These are phyloP conservation scores for Daldinia bambusicola DNA, from an alignment of 495 filamentous ascomycete genomes.

Conservation along the genomic window DNA sequence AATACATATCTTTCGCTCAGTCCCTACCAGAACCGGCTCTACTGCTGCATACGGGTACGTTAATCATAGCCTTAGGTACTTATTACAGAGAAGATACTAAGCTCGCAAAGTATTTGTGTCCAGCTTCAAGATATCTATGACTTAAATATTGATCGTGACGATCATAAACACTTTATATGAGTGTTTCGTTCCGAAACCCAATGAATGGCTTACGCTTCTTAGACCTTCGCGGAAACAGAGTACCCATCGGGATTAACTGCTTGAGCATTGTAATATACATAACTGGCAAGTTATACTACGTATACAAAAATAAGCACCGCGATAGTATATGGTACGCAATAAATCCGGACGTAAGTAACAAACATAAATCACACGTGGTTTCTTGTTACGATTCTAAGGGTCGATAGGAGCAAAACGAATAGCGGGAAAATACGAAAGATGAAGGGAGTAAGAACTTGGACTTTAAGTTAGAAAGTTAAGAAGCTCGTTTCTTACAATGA, in stretches of 20 bases:
- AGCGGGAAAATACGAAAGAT: slow-evolving; percentile 41
- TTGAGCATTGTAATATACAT: slow-evolving; percentile 7
- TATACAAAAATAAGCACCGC: slow-evolving; percentile 2
- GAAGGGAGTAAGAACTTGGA: slow-evolving; percentile 49
- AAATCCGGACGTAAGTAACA: slow-evolving; percentile 1
- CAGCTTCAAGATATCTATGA: too few species aligned
- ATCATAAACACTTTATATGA: slow-evolving; percentile 7
- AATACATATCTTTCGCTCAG: neutral
- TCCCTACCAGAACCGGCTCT: too few species aligned
- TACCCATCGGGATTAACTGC: slow-evolving; percentile 4
- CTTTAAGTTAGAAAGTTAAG: slow-evolving; percentile 41
- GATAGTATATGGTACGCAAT: slow-evolving; percentile 3
- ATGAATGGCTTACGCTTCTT: neutral
- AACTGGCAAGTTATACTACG: neutral
- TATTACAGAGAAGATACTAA: too few species aligned
- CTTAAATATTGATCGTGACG: slow-evolving; percentile 10
- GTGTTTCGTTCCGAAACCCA: neutral
- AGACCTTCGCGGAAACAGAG: slow-evolving; percentile 8
- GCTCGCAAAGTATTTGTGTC: too few species aligned
- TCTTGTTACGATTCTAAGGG: neutral
- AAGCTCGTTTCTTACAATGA: neutral
- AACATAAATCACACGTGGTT: neutral
- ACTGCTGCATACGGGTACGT: too few species aligned
- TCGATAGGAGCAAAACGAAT: slow-evolving; percentile 13
- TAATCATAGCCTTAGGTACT: too few species aligned